Conservation (phyloP, 257 asterid species). For the Penstemon newberryi region DNA sequence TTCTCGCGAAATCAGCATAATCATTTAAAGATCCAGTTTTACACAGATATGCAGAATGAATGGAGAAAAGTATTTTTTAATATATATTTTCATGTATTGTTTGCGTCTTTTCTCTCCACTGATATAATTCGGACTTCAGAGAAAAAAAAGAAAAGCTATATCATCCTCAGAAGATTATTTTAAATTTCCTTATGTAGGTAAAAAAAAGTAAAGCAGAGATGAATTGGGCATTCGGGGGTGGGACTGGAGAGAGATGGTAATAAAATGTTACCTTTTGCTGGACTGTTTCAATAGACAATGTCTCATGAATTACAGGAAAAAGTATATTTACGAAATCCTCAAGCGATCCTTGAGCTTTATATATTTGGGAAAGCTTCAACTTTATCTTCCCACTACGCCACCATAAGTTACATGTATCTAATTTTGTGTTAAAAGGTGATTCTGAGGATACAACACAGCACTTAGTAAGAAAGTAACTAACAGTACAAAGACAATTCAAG, state of each 20-base stretch:
- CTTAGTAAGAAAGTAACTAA: slow-evolving; percentile 26
- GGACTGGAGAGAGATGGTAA: neutral
- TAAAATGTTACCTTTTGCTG: slow-evolving; percentile 50
- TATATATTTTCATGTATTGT: neutral
- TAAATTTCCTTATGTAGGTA: neutral
- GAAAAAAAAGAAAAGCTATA: neutral
- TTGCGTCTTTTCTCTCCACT: slow-evolving; percentile 3
- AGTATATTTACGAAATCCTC: slow-evolving; percentile 67
- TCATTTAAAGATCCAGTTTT: too few species aligned
- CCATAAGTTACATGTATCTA: slow-evolving; percentile 51
- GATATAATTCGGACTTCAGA: neutral
- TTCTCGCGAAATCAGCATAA: too few species aligned
- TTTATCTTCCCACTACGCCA: slow-evolving; percentile 77
- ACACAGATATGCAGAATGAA: neutral
- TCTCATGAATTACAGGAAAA: slow-evolving; percentile 72
- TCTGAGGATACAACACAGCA: slow-evolving; percentile 33
- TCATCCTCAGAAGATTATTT: neutral
- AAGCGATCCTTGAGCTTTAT: slow-evolving; percentile 61
- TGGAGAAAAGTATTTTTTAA: neutral
- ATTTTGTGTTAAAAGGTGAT: slow-evolving; percentile 31
- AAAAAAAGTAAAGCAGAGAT: slow-evolving; percentile 14
- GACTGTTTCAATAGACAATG: slow-evolving; percentile 55
- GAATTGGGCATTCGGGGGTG: neutral
- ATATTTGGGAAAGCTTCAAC: slow-evolving; percentile 73
- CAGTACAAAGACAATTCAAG: slow-evolving; percentile 14